Base-by-base conservation (phyloP, 1,284 basidiomycete genomes). In the Cystobasidiaceae sp. region DNA sequence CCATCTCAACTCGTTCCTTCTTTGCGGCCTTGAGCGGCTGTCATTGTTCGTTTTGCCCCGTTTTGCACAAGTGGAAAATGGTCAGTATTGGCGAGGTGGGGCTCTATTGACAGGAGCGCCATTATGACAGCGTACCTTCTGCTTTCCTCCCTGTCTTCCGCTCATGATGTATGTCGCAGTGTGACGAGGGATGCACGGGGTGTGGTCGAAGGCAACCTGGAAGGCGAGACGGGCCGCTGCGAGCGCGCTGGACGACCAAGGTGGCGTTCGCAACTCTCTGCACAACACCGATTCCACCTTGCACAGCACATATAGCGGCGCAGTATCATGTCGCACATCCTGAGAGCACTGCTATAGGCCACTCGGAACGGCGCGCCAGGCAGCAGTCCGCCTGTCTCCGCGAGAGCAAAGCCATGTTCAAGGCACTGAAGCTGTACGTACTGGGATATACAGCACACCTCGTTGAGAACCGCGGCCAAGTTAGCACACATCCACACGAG, bases 21-120 rank as follows among this genome's bases (percentile, higher is more conserved):
- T 64, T 64, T 19, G 61, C 21, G 23, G 61, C 52, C 27, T 56
- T 64, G 6, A 55, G 44, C 7, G 51, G 61, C 61, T 62, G 58
- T 23, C 19, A 30, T 15, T n/a, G n/a, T n/a, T n/a, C n/a, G n/a
- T n/a, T n/a, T n/a, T n/a, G n/a, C n/a, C n/a, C n/a, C n/a, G 8
- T 9, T 11, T 39, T 39, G 17, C 46, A 15, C 8, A n/a, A n/a
- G n/a, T n/a, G n/a, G n/a, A n/a, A n/a, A n/a, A n/a, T n/a, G n/a
- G n/a, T n/a, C n/a, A n/a, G n/a, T n/a, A n/a, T n/a, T n/a, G n/a
- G n/a, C n/a, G n/a, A n/a, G n/a, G n/a, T n/a, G n/a, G n/a, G n/a
- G n/a, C n/a, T n/a, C n/a, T n/a, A n/a, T n/a, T n/a, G n/a, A n/a
- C n/a, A n/a, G n/a, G n/a, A n/a, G n/a, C n/a, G n/a, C n/a, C n/a